These are phyloP conservation scores for Phyllosticta paracitricarpa DNA, from an alignment of 2,329 filamentous ascomycete species.

Conservation along the genomic window DNA sequence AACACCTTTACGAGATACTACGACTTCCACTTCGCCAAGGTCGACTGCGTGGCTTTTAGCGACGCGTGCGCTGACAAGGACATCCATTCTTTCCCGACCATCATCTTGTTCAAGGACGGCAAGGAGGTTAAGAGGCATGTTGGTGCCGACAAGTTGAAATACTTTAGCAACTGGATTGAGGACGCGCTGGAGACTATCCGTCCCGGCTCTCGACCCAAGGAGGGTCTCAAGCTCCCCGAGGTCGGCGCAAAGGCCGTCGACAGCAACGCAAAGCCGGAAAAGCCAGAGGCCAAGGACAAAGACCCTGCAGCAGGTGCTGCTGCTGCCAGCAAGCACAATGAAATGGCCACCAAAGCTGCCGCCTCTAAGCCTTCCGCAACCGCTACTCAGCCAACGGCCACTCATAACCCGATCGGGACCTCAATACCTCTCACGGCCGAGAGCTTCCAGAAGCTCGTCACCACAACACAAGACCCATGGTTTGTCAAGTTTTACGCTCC, in stretches of 20 bases:
- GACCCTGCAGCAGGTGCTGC: conserved; percentile 20
- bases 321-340: conserved; percentile 19
- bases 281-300: conserved; percentile 29
- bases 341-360: conserved; percentile 16
- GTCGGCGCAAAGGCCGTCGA: conserved; percentile 51
- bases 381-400: conserved; percentile 35
- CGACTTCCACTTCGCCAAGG: conserved; percentile 73
- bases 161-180: conserved; percentile 64
- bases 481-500: conserved; percentile 98
- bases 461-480: conserved; percentile 83
- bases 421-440: conserved; percentile 72
- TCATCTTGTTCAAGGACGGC: conserved; percentile 72
- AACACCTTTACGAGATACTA: conserved; percentile 74
- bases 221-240: conserved; percentile 58
- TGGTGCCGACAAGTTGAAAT: conserved; percentile 58
- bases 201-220: conserved; percentile 67
- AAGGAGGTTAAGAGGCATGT: conserved; percentile 51
- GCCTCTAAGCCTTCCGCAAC: conserved; percentile 32
- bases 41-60: conserved; percentile 78
- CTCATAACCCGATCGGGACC: conserved; percentile 61
- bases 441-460: conserved; percentile 76
- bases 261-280: conserved; percentile 23
- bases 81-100: conserved; percentile 64
- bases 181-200: conserved; percentile 63
- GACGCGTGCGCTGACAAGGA: conserved; percentile 64